Conservation (phyloP, 2,329 filamentous ascomycete species). For the Claviceps maximensis region DNA sequence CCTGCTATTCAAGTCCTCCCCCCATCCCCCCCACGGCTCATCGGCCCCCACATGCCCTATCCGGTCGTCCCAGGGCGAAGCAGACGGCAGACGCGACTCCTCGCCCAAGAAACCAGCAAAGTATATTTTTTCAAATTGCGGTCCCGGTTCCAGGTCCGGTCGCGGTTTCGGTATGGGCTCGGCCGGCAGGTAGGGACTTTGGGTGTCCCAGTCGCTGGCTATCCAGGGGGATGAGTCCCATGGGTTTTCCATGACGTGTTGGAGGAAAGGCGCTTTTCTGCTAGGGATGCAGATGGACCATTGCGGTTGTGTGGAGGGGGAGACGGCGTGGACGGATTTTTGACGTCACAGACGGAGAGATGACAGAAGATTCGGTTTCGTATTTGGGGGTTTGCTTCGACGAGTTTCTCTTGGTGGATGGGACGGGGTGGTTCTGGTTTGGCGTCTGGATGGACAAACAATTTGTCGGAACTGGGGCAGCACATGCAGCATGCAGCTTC, state of each 20-base stretch:
- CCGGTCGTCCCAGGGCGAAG: slow-evolving; percentile 16
- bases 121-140: slow-evolving; percentile 11
- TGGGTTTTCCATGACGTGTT: slow-evolving; percentile 44
- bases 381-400: too few species aligned
- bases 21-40: slow-evolving; percentile 24
- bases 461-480: too few species aligned
- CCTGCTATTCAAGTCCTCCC: slow-evolving; percentile 15
- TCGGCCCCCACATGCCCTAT: slow-evolving; percentile 11
- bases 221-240: slow-evolving; percentile 47
- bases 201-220: slow-evolving; percentile 17
- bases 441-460: too few species aligned
- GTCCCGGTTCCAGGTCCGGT: slow-evolving; percentile 13
- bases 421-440: too few species aligned
- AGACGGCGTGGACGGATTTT: too few species aligned
- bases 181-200: slow-evolving; percentile 20
- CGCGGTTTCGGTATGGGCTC: slow-evolving; percentile 13
- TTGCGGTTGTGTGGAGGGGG: too few species aligned
- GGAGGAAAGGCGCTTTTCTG: not conserved
- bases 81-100: slow-evolving; percentile 6
- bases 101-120: slow-evolving; percentile 15
- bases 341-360: too few species aligned
- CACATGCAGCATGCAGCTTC: too few species aligned
- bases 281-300: not conserved
- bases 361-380: too few species aligned
- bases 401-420: too few species aligned